phyloP scores from a whole-genome alignment of 805 yeast genomes.

The Vanderwaltozyma yarrowii region DNA sequence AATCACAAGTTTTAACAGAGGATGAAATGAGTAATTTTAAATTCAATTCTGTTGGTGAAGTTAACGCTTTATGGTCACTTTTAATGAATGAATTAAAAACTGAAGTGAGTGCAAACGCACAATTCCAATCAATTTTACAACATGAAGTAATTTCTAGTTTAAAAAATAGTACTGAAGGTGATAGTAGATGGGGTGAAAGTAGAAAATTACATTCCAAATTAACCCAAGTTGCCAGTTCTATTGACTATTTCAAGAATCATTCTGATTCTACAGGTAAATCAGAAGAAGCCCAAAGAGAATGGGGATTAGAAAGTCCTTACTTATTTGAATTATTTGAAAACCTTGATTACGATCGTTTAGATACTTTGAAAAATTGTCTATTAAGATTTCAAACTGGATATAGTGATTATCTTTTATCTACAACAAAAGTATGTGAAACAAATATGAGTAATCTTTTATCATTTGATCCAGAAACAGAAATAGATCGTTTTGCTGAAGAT shows the following conservation, averaged over 20 bases:
- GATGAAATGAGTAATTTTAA: slow-evolving; percentile 40
- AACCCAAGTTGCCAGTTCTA: slow-evolving; percentile 34
- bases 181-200: slow-evolving; percentile 46
- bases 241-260: slow-evolving; percentile 32
- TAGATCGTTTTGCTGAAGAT: slow-evolving; percentile 42
- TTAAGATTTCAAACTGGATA: slow-evolving; percentile 54
- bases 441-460: slow-evolving; percentile 57
- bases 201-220: slow-evolving; percentile 36
- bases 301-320: slow-evolving; percentile 74
- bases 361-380: slow-evolving; percentile 54
- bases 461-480: slow-evolving; percentile 52
- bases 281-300: slow-evolving; percentile 41
- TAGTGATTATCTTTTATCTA: slow-evolving; percentile 41
- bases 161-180: slow-evolving; percentile 42
- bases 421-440: slow-evolving; percentile 45
- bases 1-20: slow-evolving; percentile 33
- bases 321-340: slow-evolving; percentile 66
- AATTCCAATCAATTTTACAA: slow-evolving; percentile 38
- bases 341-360: slow-evolving; percentile 55
- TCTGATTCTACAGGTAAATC: slow-evolving; percentile 32
- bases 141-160: slow-evolving; percentile 48
- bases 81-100: slow-evolving; percentile 32
- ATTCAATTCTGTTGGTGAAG: slow-evolving; percentile 39
- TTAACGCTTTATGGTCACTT: slow-evolving; percentile 36
- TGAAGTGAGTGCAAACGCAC: slow-evolving; percentile 43